Evolutionary conservation across 2,329 filamentous ascomycete genomes (phyloP).

Genomic region (Aspergillus oerlinghausenensis): DNA sequence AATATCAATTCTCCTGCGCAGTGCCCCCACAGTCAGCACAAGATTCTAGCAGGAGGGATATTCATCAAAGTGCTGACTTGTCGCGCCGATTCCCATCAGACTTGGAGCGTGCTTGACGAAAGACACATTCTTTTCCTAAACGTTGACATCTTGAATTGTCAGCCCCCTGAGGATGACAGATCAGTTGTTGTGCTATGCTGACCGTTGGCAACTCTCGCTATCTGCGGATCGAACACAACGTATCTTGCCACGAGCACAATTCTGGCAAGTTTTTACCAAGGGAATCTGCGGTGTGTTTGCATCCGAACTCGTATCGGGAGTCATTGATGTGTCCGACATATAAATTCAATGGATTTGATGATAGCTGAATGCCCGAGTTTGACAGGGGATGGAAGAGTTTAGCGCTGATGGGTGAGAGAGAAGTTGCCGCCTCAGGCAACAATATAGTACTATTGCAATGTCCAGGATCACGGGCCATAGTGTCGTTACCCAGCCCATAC

Average conservation of each 20-base stretch:
- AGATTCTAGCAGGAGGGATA: not conserved
- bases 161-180: not conserved
- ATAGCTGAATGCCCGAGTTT: not conserved
- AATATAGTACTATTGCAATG: too few relatives aligned
- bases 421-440: not conserved
- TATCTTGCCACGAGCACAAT: slow-evolving; percentile 20
- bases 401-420: not conserved
- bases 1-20: slow-evolving; percentile 30
- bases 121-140: slow-evolving; percentile 33
- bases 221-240: slow-evolving; percentile 14
- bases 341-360: not conserved
- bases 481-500: not conserved
- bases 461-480: too few relatives aligned
- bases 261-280: slow-evolving; percentile 12
- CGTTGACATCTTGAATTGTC: slow-evolving; percentile 28
- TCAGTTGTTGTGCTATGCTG: not conserved
- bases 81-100: slow-evolving; percentile 35
- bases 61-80: slow-evolving; percentile 16
- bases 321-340: not conserved
- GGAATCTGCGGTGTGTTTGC: not conserved
- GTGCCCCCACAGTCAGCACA: not conserved
- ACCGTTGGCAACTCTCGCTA: slow-evolving; percentile 15
- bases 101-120: slow-evolving; percentile 32
- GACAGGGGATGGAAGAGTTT: not conserved
- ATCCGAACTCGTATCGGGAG: not conserved